These are phyloP conservation scores for Suaeda aralocaspica DNA, from an alignment of 148 eudicot species.

Conservation along the genomic window DNA sequence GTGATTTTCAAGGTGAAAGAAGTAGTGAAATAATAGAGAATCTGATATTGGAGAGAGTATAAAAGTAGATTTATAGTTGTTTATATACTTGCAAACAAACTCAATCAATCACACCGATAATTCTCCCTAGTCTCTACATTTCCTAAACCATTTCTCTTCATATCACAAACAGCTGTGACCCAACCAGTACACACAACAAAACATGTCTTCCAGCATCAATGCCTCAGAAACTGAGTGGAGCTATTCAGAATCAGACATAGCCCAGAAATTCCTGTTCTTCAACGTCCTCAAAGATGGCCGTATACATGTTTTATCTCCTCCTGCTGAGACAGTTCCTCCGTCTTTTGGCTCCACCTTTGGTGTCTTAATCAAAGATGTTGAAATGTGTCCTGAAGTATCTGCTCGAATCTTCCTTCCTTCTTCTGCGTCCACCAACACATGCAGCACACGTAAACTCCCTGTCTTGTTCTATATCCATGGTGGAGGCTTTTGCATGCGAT, in stretches of 20 bases:
- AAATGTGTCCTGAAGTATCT: slow-evolving; percentile 21
- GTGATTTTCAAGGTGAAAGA: too few species aligned
- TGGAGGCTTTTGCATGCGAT: slow-evolving; percentile 32
- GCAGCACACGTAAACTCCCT: slow-evolving; percentile 24
- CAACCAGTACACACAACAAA: neutral
- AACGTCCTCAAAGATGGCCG: slow-evolving; percentile 38
- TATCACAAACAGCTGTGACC: neutral
- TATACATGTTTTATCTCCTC: slow-evolving; percentile 16
- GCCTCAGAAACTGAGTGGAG: neutral
- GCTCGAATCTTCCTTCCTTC: slow-evolving; percentile 31
- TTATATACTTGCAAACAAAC: too few species aligned
- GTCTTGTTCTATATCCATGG: slow-evolving; percentile 39
- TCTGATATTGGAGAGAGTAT: too few species aligned
- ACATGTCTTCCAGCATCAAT: slow-evolving; percentile 5
- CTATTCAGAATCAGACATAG: slow-evolving; percentile 24
- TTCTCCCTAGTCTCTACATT: too few species aligned
- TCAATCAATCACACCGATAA: too few species aligned
- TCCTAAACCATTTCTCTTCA: neutral
- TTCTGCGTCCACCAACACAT: neutral
- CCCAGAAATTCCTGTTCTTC: slow-evolving; percentile 31
- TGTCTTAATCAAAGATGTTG: slow-evolving; percentile 32
- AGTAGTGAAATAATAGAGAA: too few species aligned
- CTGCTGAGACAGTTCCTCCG: slow-evolving; percentile 20
- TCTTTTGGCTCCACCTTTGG: slow-evolving; percentile 20
- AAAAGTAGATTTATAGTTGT: too few species aligned